Percentiles rank a stretch among this genome's conserved stretches.
Conservation (phyloP, 2,329 filamentous ascomycete genomes). For the Teratosphaeria viscida region DNA sequence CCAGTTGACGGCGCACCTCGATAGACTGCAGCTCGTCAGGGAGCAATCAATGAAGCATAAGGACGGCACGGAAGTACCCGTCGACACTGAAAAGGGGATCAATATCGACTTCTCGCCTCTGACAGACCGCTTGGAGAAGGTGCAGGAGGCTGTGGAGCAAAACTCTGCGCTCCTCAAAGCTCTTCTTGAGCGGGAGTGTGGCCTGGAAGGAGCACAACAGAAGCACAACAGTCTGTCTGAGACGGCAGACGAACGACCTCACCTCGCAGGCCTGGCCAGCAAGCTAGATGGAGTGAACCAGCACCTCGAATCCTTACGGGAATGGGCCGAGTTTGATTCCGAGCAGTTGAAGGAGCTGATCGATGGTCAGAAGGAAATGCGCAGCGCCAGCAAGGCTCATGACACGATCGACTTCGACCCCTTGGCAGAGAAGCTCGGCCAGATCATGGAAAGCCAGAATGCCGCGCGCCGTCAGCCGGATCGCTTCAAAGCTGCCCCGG, state of each 20-base stretch:
- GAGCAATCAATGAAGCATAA: conserved; percentile 10
- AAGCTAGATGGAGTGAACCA: conserved; percentile 6
- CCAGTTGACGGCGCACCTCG: conserved; percentile 17
- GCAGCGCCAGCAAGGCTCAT: conserved; percentile 6
- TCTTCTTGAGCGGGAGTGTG: conserved; percentile 8
- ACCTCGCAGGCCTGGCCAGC: conserved; percentile 1
- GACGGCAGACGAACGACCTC: too few species aligned
- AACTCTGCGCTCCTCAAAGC: conserved; percentile 15
- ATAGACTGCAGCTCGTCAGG: conserved; percentile 19
- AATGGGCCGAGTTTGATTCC: conserved; percentile 8
- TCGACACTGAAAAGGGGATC: background rate
- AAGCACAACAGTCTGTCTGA: background rate
- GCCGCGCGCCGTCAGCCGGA: background rate
- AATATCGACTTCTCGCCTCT: conserved; percentile 15
- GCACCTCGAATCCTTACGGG: conserved; percentile 5
- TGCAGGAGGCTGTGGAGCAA: conserved; percentile 19
- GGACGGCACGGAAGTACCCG: conserved; percentile 6
- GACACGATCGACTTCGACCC: conserved; percentile 12
- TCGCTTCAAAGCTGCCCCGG: background rate
- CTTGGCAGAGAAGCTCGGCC: conserved; percentile 10
- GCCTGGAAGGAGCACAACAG: background rate
- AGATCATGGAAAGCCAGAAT: conserved; percentile 10
- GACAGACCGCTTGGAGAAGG: conserved; percentile 11
- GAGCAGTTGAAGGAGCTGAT: conserved; percentile 13
- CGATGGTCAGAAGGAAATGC: conserved; percentile 12